These are phyloP conservation scores for Starmerella apicola DNA, from an alignment of 805 yeast species.

Conservation along the genomic window DNA sequence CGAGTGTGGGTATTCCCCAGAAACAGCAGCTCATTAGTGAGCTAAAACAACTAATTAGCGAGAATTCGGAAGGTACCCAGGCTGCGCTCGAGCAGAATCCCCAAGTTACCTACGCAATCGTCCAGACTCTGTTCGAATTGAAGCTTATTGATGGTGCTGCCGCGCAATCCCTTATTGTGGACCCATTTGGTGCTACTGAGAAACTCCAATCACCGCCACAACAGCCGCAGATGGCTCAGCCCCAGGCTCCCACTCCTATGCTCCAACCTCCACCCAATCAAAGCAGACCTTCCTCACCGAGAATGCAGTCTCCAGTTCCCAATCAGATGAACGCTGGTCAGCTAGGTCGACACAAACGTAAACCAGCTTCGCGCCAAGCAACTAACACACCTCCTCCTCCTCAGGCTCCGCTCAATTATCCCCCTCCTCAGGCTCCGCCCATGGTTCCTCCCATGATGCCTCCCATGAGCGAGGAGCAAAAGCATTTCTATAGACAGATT, in stretches of 20 bases:
- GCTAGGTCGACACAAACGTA: too few relatives aligned
- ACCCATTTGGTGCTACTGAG: too few relatives aligned
- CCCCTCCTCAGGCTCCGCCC: too few relatives aligned
- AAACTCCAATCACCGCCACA: constrained; percentile 1
- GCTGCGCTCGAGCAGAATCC: constrained; percentile 58
- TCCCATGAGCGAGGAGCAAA: constrained; percentile 23
- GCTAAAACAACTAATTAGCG: constrained; percentile 44
- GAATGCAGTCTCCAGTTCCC: too few relatives aligned
- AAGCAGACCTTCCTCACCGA: neutral
- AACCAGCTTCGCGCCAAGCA: too few relatives aligned
- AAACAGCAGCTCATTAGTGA: constrained; percentile 42
- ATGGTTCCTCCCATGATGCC: too few relatives aligned
- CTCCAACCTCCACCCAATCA: constrained; percentile 10
- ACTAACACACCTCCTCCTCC: too few relatives aligned
- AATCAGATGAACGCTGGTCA: too few relatives aligned
- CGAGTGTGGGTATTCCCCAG: constrained; percentile 26
- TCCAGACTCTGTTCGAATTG: constrained; percentile 48
- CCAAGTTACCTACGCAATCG: constrained; percentile 70
- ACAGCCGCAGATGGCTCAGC: neutral
- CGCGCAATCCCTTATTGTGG: constrained; percentile 17
- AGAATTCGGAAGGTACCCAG: constrained; percentile 46
- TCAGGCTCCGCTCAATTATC: too few relatives aligned
- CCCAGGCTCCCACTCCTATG: constrained; percentile 8
- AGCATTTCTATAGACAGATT: constrained; percentile 41
- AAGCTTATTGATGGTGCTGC: constrained; percentile 26